Conservation (phyloP, 768 basidiomycete species). For the Tubosaeta brunneosetosa region DNA sequence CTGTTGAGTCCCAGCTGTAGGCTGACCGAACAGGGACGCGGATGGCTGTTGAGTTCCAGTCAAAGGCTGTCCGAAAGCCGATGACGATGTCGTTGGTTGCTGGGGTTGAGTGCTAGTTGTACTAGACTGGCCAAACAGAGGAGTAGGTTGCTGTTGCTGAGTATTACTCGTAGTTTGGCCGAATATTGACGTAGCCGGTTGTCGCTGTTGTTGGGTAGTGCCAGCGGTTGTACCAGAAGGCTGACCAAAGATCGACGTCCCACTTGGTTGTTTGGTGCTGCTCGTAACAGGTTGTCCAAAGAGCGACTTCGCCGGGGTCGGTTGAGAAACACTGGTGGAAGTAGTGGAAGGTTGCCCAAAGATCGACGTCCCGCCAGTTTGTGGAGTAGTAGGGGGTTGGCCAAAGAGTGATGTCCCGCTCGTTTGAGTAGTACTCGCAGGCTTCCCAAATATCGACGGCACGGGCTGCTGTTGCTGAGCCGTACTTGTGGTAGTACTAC, state of each 20-base stretch:
- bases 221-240: conserved; percentile 1
- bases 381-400: neutral
- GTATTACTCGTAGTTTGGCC: conserved; percentile 9
- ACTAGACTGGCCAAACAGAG: conserved; percentile 17
- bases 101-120: conserved; percentile 26
- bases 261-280: neutral
- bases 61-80: conserved; percentile 34
- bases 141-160: conserved; percentile 23
- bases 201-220: conserved; percentile 8
- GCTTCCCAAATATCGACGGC: conserved; percentile 8
- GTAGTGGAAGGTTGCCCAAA: conserved; percentile 2
- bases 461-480: neutral
- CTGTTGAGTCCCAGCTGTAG: conserved; percentile 25
- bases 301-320: conserved; percentile 23
- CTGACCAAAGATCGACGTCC: conserved; percentile 10
- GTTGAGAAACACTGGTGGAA: conserved; percentile 1
- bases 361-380: neutral
- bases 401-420: neutral
- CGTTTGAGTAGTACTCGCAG: conserved; percentile 3
- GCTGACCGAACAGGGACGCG: conserved; percentile 22
- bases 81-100: conserved; percentile 22
- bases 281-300: conserved; percentile 19
- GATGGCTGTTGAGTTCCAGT: conserved; percentile 27
- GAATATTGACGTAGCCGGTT: conserved; percentile 6
- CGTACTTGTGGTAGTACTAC: neutral